Evolutionary conservation across 2,329 filamentous ascomycete genomes (phyloP), one percentile per base, ranked within the genome.

Genomic region (Coleophoma eucalyptorum): DNA sequence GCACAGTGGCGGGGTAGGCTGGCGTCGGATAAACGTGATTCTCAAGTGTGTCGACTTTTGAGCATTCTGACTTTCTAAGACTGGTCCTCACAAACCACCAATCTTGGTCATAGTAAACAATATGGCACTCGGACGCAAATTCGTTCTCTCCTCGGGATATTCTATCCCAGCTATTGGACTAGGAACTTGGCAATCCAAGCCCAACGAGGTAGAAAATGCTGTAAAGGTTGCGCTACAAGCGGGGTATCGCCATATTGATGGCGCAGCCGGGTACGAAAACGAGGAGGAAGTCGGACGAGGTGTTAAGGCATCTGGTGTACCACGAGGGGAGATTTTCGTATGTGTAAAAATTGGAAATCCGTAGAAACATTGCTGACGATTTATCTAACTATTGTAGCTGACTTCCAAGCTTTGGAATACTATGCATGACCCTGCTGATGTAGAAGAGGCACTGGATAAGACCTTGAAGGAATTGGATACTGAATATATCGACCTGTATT

Each of bases 401-500:
- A 82, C 79, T 13, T 74, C 73, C 54, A 84, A 83, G 68, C 67
- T 83, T 15, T 83, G 79, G 79, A 81, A 81, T 67, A 78, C 42
- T 11, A 54, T 58, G 11, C 62, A 66, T 46, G 54, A 59, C 20
- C 59, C 59, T 6, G 56, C 60, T 10, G 59, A 65, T 50, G 58
- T 63, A 7, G 54, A 55, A 16, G 46, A 43, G 42, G 55, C 56
- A 15, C 20, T 67, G 21, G 57, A 67, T 32, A 51, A 54, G n/a
- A 61, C 63, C 5, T 52, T 69, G 19, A 55, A 60, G 37, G 64
- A 65, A 20, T 62, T 69, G 10, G 56, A 58, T n/a, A 54, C 66
- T 19, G 63, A 66, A 37, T 69, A 70, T 49, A 46, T 69, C 35
- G 67, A 71, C 46, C 57, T 71, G 6, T 66, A 61, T 48, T 53